Evolutionary conservation across 2,329 filamentous ascomycete species (phyloP).

Genomic region (Orbilia quercus): DNA sequence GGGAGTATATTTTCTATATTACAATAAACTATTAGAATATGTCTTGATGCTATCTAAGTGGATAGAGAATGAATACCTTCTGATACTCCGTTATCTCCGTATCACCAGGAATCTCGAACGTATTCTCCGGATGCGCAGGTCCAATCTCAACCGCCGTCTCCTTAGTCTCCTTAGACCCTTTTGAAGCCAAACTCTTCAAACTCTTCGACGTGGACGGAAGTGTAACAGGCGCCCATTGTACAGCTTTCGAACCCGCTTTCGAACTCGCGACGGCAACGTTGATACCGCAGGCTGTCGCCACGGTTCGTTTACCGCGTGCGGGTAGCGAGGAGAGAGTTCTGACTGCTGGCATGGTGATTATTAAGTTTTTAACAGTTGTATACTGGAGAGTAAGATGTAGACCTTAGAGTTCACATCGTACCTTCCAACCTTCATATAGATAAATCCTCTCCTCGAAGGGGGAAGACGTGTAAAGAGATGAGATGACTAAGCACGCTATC

Average conservation of each 20-base stretch:
- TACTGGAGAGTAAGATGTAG: too few species aligned
- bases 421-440: too few species aligned
- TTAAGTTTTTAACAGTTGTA: too few species aligned
- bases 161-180: neutral
- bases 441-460: too few species aligned
- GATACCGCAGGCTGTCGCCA: slow-evolving; percentile 32
- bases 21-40: too few species aligned
- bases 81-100: slow-evolving; percentile 32
- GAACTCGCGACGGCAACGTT: slow-evolving; percentile 17
- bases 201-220: slow-evolving; percentile 22
- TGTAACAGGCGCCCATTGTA: slow-evolving; percentile 36
- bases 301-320: slow-evolving; percentile 4
- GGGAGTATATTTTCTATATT: slow-evolving; percentile 70
- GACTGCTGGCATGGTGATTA: slow-evolving; percentile 33
- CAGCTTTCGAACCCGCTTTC: slow-evolving; percentile 27
- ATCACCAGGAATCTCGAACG: slow-evolving; percentile 39
- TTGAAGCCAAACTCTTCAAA: slow-evolving; percentile 3
- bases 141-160: slow-evolving; percentile 16
- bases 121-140: slow-evolving; percentile 35
- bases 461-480: too few species aligned
- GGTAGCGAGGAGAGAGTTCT: slow-evolving; percentile 37
- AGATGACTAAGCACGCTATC: slow-evolving; percentile 6
- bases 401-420: too few species aligned
- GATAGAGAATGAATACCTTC: slow-evolving; percentile 15
- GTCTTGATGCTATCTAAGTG: too few species aligned